Base-by-base conservation (phyloP, 2,329 filamentous ascomycete species). In the Capronia americana region DNA sequence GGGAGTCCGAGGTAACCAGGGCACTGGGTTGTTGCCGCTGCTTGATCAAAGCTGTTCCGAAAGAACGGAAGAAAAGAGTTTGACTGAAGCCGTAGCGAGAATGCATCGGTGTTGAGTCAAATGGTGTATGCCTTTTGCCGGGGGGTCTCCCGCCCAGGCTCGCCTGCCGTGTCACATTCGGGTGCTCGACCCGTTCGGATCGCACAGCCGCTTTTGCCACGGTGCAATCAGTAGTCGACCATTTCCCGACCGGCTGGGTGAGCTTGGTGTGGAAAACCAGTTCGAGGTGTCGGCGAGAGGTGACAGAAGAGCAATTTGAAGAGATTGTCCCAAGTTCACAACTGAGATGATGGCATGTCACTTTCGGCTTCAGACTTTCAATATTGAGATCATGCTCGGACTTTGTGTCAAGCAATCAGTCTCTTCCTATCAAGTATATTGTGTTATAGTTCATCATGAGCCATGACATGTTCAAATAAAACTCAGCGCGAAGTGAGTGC, bases 371-470 rank as follows among this genome's bases (percentile, higher is more conserved):
- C 66, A 68, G 66, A 66, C 57, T 68, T 50, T 57, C 77, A 75
- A 74, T 55, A 65, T 68, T 70, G 68, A 70, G 68, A 70, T 70
- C 68, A 70, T 64, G 64, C 32, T 61, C 46, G 46, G 23, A 26
- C 50, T 61, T 44, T 17, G 4, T 32, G 26, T 17, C 63, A 30
- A 78, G 74, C 65, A 68, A 65, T 81, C 79, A 81, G 78, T 79
- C 79, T 81, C 79, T 81, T 81, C 79, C 79, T 81, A 81, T 81
- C 79, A 78, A 79, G 76, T 72, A 73, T 77, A 73, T 58, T 69
- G 61, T 51, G 65, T 62, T 75, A 73, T 69, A 74, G 72, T 78
- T 81, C 79, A 81, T 81, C 79, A 81, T 75, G 71, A 77, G 78
- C 55, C 57, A 46, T 65, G 46, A 63, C 30, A 54, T 60, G 57